Evolutionary conservation across 225 moss, liverwort and hornwort genomes (phyloP).

Genomic region (Marchantia paleacea): DNA sequence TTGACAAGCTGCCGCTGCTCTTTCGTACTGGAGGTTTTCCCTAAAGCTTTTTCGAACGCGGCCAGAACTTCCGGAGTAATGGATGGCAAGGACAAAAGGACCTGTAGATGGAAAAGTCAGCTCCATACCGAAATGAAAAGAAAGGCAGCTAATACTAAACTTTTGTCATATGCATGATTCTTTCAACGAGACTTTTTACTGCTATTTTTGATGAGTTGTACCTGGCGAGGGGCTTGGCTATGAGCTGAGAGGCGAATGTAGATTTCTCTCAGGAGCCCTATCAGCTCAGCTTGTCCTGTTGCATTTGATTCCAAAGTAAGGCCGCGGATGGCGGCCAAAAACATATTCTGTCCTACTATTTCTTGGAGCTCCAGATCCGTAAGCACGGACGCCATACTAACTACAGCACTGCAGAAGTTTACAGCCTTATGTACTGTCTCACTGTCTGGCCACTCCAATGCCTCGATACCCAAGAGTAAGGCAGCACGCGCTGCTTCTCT

Average conservation of each 20-base stretch:
- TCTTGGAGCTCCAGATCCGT: conserved; percentile 70
- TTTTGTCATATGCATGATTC: background rate
- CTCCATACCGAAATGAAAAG: background rate
- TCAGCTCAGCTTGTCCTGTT: conserved; percentile 81
- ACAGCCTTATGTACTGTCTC: conserved; percentile 93
- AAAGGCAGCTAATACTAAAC: too few species aligned
- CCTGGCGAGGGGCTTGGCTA: conserved; percentile 78
- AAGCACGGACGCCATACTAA: conserved; percentile 58
- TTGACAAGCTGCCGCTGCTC: conserved; percentile 91
- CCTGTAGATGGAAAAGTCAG: conserved; percentile 37
- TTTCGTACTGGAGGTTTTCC: conserved; percentile 82
- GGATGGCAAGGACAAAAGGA: conserved; percentile 78
- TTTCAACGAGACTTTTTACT: background rate
- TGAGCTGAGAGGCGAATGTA: conserved; percentile 61
- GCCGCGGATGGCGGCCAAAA: conserved; percentile 76
- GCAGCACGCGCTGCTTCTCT: conserved; percentile 76
- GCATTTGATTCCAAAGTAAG: conserved; percentile 89
- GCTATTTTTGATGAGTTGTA: background rate
- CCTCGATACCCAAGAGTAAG: conserved; percentile 78
- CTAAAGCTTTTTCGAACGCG: conserved; percentile 70
- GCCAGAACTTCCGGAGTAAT: conserved; percentile 62
- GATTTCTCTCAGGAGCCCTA: conserved; percentile 89
- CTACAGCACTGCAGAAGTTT: conserved; percentile 78
- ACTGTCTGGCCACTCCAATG: conserved; percentile 97
- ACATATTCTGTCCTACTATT: conserved; percentile 87